phyloP scores from a whole-genome alignment of 306 rosid genomes.

The Pueraria montana region DNA sequence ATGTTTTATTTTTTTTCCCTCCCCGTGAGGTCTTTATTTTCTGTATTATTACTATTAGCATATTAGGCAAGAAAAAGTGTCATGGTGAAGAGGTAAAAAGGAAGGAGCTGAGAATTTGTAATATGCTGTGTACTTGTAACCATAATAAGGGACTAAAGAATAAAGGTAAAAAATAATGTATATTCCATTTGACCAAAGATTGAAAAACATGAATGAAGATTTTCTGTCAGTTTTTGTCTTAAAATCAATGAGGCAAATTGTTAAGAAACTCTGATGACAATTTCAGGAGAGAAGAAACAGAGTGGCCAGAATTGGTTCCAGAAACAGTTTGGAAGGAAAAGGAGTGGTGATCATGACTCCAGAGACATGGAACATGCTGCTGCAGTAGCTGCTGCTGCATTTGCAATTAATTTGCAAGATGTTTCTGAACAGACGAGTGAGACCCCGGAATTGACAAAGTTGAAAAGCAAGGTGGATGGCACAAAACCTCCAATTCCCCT shows the following conservation, averaged over 20 bases:
- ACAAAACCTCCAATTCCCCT: constrained; percentile 45
- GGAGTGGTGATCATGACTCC: constrained; percentile 61
- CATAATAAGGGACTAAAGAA: background rate
- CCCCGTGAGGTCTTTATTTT: background rate
- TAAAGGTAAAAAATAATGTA: background rate
- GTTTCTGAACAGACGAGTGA: constrained; percentile 46
- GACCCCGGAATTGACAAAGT: constrained; percentile 37
- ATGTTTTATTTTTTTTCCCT: background rate
- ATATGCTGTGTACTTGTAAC: background rate
- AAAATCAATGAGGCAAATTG: constrained; percentile 3
- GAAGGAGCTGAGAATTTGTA: constrained; percentile 12
- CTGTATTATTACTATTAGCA: background rate
- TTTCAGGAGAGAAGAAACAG: constrained; percentile 65
- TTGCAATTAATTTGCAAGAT: constrained; percentile 60
- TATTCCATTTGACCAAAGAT: constrained; percentile 8
- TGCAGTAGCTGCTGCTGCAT: constrained; percentile 85
- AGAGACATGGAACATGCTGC: constrained; percentile 59
- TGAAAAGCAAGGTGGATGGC: constrained; percentile 59
- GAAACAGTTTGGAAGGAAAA: constrained; percentile 57
- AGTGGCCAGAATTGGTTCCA: constrained; percentile 65
- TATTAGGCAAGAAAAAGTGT: background rate
- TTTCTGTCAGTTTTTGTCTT: background rate
- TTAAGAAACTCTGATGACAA: constrained; percentile 27
- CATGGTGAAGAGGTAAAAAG: background rate
- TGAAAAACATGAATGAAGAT: constrained; percentile 2